Conservation (phyloP, 164 flowering plant species). For the Tinospora cordifolia region DNA sequence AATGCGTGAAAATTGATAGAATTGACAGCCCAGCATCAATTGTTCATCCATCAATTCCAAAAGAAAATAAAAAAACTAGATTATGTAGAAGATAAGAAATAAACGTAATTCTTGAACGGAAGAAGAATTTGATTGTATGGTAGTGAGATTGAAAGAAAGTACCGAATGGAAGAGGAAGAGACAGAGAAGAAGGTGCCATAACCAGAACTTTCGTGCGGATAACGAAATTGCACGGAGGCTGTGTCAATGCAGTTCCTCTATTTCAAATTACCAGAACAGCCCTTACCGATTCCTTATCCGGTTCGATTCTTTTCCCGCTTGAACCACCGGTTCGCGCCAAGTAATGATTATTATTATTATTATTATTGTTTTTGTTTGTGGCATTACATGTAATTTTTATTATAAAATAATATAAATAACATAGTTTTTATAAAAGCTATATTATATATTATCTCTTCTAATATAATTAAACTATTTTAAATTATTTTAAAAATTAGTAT, state of each 20-base stretch:
- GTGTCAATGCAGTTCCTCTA: too few relatives aligned
- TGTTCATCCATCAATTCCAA: background rate
- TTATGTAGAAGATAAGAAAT: background rate
- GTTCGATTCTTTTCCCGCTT: too few relatives aligned
- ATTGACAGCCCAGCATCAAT: too few relatives aligned
- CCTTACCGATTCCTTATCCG: too few relatives aligned
- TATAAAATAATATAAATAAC: background rate
- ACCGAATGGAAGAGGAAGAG: slow-evolving; percentile 20
- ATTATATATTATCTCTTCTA: too few relatives aligned
- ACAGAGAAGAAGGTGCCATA: slow-evolving; percentile 21
- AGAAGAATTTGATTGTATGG: background rate
- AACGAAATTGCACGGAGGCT: background rate
- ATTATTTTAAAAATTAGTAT: too few relatives aligned
- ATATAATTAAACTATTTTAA: too few relatives aligned
- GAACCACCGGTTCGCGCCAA: too few relatives aligned
- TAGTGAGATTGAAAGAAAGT: background rate
- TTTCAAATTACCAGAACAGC: too few relatives aligned
- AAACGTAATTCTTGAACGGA: background rate
- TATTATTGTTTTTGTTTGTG: background rate
- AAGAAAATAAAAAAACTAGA: background rate
- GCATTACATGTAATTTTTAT: too few relatives aligned
- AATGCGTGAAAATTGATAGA: background rate
- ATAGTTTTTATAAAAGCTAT: too few relatives aligned
- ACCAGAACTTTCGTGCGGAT: slow-evolving; percentile 1
- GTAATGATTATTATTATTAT: too few relatives aligned